Percentiles rank a stretch among this genome's conserved stretches.
Conservation (phyloP, 441 rosid genomes). For the Pelargonium citronellum region DNA sequence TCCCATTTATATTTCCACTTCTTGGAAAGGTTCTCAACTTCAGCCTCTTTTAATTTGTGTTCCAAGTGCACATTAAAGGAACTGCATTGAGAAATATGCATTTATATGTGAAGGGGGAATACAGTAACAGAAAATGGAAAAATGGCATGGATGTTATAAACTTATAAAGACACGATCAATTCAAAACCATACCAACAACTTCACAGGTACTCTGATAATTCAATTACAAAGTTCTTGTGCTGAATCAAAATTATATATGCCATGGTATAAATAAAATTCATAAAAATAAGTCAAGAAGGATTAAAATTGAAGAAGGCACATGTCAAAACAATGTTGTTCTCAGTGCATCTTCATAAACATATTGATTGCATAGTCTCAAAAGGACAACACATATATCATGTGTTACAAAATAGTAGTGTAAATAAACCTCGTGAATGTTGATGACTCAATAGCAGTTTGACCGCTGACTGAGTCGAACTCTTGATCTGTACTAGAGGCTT, state of each 20-base stretch:
- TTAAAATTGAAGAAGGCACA: neutral
- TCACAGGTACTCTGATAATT: neutral
- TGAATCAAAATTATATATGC: neutral
- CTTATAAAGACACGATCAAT: neutral
- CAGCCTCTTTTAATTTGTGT: conserved; percentile 50
- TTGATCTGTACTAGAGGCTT: conserved; percentile 40
- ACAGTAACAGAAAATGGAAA: neutral
- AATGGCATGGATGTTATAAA: neutral
- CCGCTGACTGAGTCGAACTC: conserved; percentile 33
- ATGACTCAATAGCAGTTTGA: conserved; percentile 27
- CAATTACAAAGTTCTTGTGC: neutral
- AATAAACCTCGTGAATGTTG: conserved; percentile 36
- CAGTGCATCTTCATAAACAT: neutral
- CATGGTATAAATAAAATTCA: neutral
- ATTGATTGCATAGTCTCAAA: neutral
- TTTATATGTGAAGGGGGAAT: neutral
- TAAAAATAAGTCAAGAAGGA: neutral
- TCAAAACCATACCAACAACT: neutral
- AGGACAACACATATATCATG: neutral
- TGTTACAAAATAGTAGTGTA: neutral
- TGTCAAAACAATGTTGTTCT: neutral
- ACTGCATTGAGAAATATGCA: conserved; percentile 37
- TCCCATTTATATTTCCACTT: conserved; percentile 72
- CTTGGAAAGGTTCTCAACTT: conserved; percentile 45
- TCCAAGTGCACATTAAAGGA: conserved; percentile 59